Evolutionary conservation across 2,329 filamentous ascomycete species (phyloP).

Genomic region (Magnaporthiopsis incrustans): DNA sequence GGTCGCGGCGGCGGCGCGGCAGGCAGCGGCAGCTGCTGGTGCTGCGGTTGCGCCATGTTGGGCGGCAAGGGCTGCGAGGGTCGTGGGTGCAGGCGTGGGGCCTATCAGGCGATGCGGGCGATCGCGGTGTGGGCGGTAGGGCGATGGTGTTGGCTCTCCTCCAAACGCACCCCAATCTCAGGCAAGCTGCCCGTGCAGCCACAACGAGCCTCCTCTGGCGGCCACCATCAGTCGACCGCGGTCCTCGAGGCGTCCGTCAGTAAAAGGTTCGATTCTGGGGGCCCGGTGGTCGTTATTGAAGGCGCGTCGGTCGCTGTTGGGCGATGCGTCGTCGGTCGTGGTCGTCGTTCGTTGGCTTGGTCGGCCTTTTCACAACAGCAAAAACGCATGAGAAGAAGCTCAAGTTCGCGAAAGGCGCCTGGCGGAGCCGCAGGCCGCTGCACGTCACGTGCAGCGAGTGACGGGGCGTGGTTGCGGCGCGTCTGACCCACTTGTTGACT

Average conservation of each 20-base stretch:
- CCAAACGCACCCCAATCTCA: conserved; percentile 2
- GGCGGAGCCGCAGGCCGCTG: conserved; percentile 4
- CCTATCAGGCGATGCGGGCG: not conserved
- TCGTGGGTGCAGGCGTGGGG: too few relatives aligned
- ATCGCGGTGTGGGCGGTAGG: too few relatives aligned
- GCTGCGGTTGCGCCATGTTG: conserved; percentile 53
- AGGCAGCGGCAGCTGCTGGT: conserved; percentile 21
- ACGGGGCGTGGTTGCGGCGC: not conserved
- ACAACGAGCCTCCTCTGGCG: conserved; percentile 3
- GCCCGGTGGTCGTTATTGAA: too few relatives aligned
- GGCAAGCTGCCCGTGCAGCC: conserved; percentile 6
- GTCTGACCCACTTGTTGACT: not conserved
- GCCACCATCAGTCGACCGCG: conserved; percentile 2
- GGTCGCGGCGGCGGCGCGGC: conserved; percentile 9
- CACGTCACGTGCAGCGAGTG: conserved; percentile 1
- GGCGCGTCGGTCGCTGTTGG: not conserved
- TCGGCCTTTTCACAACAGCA: conserved; percentile 1
- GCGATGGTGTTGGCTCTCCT: not conserved
- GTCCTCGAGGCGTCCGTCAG: not conserved
- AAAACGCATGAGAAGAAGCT: conserved; percentile 5
- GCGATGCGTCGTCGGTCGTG: not conserved
- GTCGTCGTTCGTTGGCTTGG: conserved; percentile 2
- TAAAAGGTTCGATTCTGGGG: not conserved
- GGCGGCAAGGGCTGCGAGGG: not conserved
- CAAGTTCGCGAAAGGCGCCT: conserved; percentile 5